Percentiles rank a stretch among this genome's conserved stretches.
Conservation (phyloP, 768 basidiomycete species). For the Imleria badia region DNA sequence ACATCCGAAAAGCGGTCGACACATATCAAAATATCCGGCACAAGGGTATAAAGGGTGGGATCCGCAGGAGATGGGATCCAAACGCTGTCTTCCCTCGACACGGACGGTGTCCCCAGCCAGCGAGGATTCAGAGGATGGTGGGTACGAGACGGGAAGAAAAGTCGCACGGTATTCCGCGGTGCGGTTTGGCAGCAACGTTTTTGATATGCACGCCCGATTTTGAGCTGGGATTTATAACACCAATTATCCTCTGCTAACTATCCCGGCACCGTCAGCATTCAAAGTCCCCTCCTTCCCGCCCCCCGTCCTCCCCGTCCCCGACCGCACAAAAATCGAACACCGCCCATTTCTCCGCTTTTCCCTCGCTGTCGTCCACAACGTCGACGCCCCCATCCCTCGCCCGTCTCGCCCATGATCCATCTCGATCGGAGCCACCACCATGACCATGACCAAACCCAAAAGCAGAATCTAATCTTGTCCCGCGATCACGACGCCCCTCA, state of each 20-base stretch:
- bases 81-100: conserved; percentile 5
- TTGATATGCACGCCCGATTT: conserved; percentile 35
- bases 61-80: conserved; percentile 1
- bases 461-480: conserved; percentile 44
- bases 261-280: background rate
- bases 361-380: background rate
- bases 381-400: background rate
- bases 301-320: conserved; percentile 6
- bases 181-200: conserved; percentile 24
- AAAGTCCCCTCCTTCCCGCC: background rate
- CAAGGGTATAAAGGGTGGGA: conserved; percentile 14
- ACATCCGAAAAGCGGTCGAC: conserved; percentile 17
- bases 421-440: conserved; percentile 52
- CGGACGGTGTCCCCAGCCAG: background rate
- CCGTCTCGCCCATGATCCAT: conserved; percentile 43
- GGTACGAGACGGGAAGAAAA: conserved; percentile 22
- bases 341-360: background rate
- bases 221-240: conserved; percentile 33
- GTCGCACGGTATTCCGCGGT: conserved; percentile 23
- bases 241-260: conserved; percentile 18
- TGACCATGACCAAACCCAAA: conserved; percentile 38
- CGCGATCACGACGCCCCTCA: conserved; percentile 33
- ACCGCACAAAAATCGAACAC: background rate
- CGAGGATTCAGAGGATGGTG: background rate
- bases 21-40: conserved; percentile 15